Evolutionary conservation across 257 asterid genomes (phyloP).

Genomic region (Mitragyna speciosa): DNA sequence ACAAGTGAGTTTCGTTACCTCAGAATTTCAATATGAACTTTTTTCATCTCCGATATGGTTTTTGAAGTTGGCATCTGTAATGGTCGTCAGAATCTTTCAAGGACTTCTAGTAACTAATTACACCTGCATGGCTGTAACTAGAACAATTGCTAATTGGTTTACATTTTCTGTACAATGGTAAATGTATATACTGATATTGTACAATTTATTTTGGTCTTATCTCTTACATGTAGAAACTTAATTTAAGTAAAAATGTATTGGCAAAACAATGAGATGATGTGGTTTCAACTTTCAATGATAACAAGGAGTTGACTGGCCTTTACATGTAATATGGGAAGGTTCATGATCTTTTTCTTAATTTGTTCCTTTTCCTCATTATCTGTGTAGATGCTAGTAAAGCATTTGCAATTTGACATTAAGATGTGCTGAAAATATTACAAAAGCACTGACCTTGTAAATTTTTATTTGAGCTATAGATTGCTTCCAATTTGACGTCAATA

Average conservation of each 20-base stretch:
- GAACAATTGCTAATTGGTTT: neutral
- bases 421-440: neutral
- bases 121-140: neutral
- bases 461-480: neutral
- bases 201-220: neutral
- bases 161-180: neutral
- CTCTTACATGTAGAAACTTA: neutral
- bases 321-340: neutral
- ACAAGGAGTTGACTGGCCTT: neutral
- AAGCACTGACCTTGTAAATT: neutral
- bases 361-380: neutral
- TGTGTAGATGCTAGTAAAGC: neutral
- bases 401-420: neutral
- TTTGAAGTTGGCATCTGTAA: neutral
- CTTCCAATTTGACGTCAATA: neutral
- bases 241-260: neutral
- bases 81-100: neutral
- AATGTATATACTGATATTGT: neutral
- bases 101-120: neutral
- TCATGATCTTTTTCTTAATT: neutral
- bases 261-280: neutral
- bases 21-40: neutral
- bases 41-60: neutral
- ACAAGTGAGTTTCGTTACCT: slow-evolving; percentile 64
- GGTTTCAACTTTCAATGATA: too few relatives aligned